A percentile compares a stretch with the other conserved stretches of the same genome.
These are phyloP conservation scores for Aurinia saxatilis DNA, from an alignment of 345 rosid genomes.

Conservation along the genomic window DNA sequence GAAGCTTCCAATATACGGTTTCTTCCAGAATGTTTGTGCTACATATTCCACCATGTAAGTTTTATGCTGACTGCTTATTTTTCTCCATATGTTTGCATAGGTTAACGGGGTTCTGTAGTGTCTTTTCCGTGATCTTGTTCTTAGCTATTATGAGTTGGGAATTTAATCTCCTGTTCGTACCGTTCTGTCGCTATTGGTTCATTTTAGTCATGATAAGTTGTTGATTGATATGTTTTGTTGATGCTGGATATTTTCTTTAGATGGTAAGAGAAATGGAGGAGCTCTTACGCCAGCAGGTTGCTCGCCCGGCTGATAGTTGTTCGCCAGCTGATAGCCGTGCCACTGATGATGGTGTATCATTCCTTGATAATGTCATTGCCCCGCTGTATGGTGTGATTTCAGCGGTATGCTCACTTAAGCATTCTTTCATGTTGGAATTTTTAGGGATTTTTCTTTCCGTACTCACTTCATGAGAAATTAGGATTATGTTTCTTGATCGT, in stretches of 20 bases:
- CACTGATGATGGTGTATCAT: conserved; percentile 55
- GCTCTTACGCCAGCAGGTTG: conserved; percentile 59
- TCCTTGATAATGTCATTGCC: conserved; percentile 71
- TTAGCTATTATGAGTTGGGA: background rate
- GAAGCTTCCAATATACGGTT: conserved; percentile 83
- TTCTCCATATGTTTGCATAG: conserved; percentile 1
- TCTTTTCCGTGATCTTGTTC: background rate
- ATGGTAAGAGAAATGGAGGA: conserved; percentile 97
- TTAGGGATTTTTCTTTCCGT: background rate
- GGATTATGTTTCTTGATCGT: conserved; percentile 2
- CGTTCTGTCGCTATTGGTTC: background rate
- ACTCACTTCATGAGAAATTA: background rate
- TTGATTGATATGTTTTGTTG: background rate
- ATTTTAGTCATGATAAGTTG: background rate
- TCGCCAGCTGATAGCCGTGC: conserved; percentile 51
- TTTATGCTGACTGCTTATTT: conserved; percentile 1
- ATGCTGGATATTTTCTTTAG: conserved; percentile 33
- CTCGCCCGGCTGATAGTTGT: conserved; percentile 82
- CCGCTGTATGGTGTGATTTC: conserved; percentile 81
- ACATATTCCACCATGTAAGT: conserved; percentile 94
- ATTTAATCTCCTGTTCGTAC: background rate
- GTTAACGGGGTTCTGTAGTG: background rate
- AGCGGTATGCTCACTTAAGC: conserved; percentile 51
- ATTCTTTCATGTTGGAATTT: background rate
- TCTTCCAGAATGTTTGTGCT: conserved; percentile 92